Evolutionary conservation across 176 grass and related monocot genomes (phyloP).

Genomic region (Musa beccarii): DNA sequence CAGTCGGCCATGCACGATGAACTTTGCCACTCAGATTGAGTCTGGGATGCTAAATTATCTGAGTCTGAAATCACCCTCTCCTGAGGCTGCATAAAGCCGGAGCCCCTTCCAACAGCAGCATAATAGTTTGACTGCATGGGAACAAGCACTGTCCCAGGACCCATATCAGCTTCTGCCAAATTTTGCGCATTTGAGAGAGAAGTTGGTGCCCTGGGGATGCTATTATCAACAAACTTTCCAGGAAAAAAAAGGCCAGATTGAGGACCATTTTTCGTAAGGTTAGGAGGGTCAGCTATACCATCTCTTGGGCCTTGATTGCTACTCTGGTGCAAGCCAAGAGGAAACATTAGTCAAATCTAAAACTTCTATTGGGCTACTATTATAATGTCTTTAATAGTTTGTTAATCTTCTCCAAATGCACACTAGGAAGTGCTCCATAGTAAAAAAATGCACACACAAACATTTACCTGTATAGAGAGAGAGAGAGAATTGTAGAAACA

Average conservation of each 20-base stretch:
- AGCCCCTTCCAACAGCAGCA: conserved; percentile 2
- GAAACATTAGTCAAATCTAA: neutral
- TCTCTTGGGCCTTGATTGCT: conserved; percentile 36
- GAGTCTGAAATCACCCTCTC: conserved; percentile 22
- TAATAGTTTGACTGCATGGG: conserved; percentile 13
- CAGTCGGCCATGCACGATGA: conserved; percentile 27
- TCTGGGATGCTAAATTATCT: conserved; percentile 31
- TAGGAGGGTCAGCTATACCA: conserved; percentile 32
- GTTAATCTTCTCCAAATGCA: too few species aligned
- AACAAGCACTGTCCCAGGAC: conserved; percentile 20
- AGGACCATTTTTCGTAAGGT: conserved; percentile 27
- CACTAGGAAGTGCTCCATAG: too few species aligned
- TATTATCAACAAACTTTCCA: conserved; percentile 46
- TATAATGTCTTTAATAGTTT: neutral
- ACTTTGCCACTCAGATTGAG: conserved; percentile 43
- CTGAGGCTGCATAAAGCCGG: conserved; percentile 19
- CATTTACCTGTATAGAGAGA: too few species aligned
- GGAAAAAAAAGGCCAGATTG: conserved; percentile 31
- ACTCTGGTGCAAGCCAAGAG: conserved; percentile 36
- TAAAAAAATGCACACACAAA: too few species aligned
- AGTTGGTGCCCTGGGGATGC: conserved; percentile 26
- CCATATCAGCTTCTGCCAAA: conserved; percentile 42
- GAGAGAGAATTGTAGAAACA: too few species aligned
- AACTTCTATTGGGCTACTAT: neutral
- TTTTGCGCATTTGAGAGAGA: conserved; percentile 40